Conservation (phyloP, 148 eudicot species). For the Selenicereus undatus region DNA sequence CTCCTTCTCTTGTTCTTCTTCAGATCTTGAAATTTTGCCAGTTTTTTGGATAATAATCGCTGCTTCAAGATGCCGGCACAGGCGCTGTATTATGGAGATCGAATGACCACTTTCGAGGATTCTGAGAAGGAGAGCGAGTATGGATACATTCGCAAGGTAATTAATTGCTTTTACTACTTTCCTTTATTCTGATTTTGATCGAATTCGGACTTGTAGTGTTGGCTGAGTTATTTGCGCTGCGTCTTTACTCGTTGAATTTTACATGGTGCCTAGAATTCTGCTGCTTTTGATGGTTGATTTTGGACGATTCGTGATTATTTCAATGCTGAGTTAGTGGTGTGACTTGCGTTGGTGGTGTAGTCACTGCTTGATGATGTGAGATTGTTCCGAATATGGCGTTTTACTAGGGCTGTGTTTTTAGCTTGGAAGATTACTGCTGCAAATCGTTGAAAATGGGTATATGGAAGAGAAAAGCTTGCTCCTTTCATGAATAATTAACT, state of each 20-base stretch:
- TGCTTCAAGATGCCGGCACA: constrained; percentile 50
- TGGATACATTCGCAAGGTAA: constrained; percentile 94
- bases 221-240: not conserved
- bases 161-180: not conserved
- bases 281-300: not conserved
- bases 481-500: not conserved
- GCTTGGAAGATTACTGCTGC: not conserved
- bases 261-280: not conserved
- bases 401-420: not conserved
- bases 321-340: constrained; percentile 5
- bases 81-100: constrained; percentile 59
- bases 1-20: not conserved
- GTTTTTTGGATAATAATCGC: not conserved
- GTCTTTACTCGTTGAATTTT: not conserved
- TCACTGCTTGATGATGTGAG: not conserved
- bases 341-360: not conserved
- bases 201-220: not conserved
- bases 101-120: constrained; percentile 92
- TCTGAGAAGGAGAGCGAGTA: constrained; percentile 99
- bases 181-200: not conserved
- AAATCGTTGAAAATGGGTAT: not conserved
- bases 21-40: constrained; percentile 12
- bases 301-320: not conserved
- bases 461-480: not conserved
- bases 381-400: not conserved